These are phyloP conservation scores for Pleurotus cornucopiae DNA, from an alignment of 768 basidiomycete species.

Conservation along the genomic window DNA sequence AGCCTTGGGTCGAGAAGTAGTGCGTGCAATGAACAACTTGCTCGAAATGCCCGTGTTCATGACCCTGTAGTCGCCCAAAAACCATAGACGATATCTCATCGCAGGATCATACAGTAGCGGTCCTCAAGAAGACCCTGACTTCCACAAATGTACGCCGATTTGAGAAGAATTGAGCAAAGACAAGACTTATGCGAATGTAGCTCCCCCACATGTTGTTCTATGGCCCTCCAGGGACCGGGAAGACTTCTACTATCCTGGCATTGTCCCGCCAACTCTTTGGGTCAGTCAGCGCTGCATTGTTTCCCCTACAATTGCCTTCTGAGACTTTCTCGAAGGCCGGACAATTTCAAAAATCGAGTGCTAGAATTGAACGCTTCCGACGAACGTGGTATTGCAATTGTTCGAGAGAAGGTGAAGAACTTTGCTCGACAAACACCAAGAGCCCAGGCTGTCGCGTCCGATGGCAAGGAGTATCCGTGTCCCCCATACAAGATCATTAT, in stretches of 20 bases:
- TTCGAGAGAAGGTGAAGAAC: constrained; percentile 97
- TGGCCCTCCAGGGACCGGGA: constrained; percentile 97
- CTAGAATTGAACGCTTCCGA: constrained; percentile 98
- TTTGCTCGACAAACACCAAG: constrained; percentile 92
- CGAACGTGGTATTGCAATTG: constrained; percentile 94
- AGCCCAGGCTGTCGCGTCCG: constrained; percentile 67
- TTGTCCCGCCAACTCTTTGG: constrained; percentile 92
- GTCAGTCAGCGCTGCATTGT: constrained; percentile 36
- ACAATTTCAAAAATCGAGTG: constrained; percentile 89
- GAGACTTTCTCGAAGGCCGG: constrained; percentile 54
- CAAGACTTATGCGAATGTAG: constrained; percentile 34
- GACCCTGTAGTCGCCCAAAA: constrained; percentile 75
- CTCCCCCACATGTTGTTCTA: constrained; percentile 99
- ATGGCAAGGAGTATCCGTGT: constrained; percentile 85
- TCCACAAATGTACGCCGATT: constrained; percentile 74
- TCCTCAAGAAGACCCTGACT: constrained; percentile 84
- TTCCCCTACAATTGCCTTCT: neutral
- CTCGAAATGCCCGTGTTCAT: constrained; percentile 5
- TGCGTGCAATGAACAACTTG: constrained; percentile 29
- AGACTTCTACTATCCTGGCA: constrained; percentile 97
- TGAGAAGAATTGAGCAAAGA: too few species aligned
- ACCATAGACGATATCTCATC: constrained; percentile 98
- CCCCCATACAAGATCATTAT: constrained; percentile 99
- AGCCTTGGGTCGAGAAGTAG: constrained; percentile 99
- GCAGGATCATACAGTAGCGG: constrained; percentile 93